Conservation (phyloP, 768 basidiomycete genomes). For the Lactarius deliciosus region DNA sequence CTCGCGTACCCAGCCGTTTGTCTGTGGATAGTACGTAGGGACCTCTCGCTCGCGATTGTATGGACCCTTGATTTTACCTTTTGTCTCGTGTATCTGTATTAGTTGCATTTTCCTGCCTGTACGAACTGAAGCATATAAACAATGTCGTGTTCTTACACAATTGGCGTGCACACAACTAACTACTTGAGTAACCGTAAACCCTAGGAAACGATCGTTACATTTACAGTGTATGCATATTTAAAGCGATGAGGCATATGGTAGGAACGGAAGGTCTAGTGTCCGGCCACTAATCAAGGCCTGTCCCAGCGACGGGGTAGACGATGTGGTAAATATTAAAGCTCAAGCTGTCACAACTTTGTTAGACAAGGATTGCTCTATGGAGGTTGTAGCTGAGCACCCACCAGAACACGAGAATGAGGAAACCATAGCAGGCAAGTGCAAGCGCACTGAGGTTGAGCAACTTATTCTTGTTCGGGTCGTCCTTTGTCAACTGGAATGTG, state of each 20-base stretch:
- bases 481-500: constrained; percentile 58
- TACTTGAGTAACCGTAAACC: not conserved
- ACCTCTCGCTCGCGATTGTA: constrained; percentile 7
- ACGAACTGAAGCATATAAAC: not conserved
- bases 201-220: not conserved
- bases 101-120: not conserved
- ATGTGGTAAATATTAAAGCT: constrained; percentile 78
- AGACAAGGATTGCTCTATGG: not conserved
- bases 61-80: constrained; percentile 7
- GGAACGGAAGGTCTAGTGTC: constrained; percentile 2
- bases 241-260: not conserved
- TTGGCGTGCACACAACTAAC: not conserved
- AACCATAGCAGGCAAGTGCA: constrained; percentile 72
- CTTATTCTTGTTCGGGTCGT: constrained; percentile 54
- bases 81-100: not conserved
- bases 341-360: constrained; percentile 47
- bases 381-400: constrained; percentile 40
- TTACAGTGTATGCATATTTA: constrained; percentile 3
- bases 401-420: constrained; percentile 85
- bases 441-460: constrained; percentile 61
- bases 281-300: constrained; percentile 10
- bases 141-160: not conserved
- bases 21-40: not conserved
- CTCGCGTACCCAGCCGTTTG: not conserved
- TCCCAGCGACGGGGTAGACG: constrained; percentile 37